Percentiles rank a stretch among this genome's conserved stretches.
These are phyloP conservation scores for Violaceomyces palustris DNA, from an alignment of 1,284 basidiomycete genomes.

Conservation along the genomic window DNA sequence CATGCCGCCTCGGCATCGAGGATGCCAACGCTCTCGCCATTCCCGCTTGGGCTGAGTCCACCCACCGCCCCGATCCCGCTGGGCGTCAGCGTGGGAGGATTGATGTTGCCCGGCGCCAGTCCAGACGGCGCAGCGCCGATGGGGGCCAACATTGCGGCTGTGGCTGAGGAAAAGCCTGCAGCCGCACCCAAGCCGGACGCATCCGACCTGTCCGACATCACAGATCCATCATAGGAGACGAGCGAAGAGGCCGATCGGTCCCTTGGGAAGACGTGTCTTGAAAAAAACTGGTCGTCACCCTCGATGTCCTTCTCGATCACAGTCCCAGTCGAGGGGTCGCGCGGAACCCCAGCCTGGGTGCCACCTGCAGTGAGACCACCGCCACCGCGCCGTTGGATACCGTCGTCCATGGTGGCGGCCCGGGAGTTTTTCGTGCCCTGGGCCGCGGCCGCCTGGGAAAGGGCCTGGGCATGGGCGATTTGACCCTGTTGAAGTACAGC, in stretches of 20 bases:
- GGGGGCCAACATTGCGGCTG: conserved; percentile 32
- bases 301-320: conserved; percentile 25
- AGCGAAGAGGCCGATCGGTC: conserved; percentile 26
- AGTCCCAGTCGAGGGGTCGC: conserved; percentile 31
- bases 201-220: conserved; percentile 21
- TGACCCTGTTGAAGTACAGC: conserved; percentile 16
- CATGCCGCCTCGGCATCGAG: conserved; percentile 26
- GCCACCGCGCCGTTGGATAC: no score
- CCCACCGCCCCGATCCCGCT: conserved; percentile 22
- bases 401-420: not conserved
- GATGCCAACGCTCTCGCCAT: conserved; percentile 19
- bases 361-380: conserved; percentile 9
- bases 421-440: not conserved
- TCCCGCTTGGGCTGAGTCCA: conserved; percentile 17
- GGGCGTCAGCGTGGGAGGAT: conserved; percentile 21
- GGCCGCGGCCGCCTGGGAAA: not conserved
- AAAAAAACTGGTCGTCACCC: conserved; percentile 5
- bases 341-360: conserved; percentile 32
- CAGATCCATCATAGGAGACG: conserved; percentile 25
- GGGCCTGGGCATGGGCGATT: conserved; percentile 5
- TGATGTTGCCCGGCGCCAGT: conserved; percentile 5
- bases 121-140: conserved; percentile 18
- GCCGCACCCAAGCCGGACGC: conserved; percentile 39
- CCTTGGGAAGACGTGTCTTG: not conserved
- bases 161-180: conserved; percentile 28